These are phyloP conservation scores for Sambucus nigra DNA, from an alignment of 129 eudicot genomes.

Conservation along the genomic window DNA sequence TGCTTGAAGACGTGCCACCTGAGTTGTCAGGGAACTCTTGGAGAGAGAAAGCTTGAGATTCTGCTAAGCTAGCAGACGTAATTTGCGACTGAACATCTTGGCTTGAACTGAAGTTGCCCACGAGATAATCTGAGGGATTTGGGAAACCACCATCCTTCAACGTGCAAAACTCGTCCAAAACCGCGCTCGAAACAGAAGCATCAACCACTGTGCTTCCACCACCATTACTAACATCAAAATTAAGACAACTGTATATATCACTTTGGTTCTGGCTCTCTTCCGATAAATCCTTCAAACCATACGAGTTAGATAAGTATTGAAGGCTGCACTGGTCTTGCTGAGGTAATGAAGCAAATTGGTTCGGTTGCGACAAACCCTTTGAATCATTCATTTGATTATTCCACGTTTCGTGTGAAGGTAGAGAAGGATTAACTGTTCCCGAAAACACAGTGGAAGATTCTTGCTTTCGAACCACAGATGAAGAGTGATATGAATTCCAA, in stretches of 20 bases:
- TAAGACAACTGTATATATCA: constrained; percentile 64
- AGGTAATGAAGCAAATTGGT: constrained; percentile 25
- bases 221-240: constrained; percentile 53
- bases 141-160: constrained; percentile 58
- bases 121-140: constrained; percentile 63
- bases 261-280: constrained; percentile 45
- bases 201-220: constrained; percentile 71
- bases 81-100: constrained; percentile 97
- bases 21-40: constrained; percentile 82
- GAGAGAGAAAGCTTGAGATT: constrained; percentile 77
- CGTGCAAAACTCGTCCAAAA: constrained; percentile 59
- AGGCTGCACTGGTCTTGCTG: constrained; percentile 20
- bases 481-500: constrained; percentile 29
- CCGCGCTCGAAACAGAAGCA: constrained; percentile 63
- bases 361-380: constrained; percentile 24
- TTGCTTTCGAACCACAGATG: constrained; percentile 8
- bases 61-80: constrained; percentile 74
- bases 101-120: constrained; percentile 63
- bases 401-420: constrained; percentile 53
- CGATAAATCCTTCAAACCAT: constrained; percentile 48
- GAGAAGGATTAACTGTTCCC: constrained; percentile 14
- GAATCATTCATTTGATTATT: constrained; percentile 36
- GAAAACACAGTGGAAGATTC: constrained; percentile 11
- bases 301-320: constrained; percentile 22
- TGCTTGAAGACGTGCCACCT: constrained; percentile 98